Evolutionary conservation across 495 filamentous ascomycete genomes (phyloP), one percentile per base, ranked within the genome.

Genomic region (Aspergillus leporis): DNA sequence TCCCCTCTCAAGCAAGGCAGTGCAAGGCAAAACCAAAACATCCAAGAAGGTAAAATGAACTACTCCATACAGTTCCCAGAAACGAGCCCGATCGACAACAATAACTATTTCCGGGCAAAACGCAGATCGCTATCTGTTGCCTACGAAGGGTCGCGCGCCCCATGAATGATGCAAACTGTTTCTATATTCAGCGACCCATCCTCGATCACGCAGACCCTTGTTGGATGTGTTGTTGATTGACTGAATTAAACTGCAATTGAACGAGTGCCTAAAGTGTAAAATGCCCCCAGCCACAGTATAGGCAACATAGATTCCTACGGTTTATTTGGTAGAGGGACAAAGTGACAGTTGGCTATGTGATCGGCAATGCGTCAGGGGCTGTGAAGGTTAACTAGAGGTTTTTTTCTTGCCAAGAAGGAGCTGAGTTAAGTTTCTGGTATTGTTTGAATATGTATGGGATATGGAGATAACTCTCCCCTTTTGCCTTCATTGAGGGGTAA

Each of bases 81-180:
- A 36, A 51, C 49, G 49, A 51, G 49, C 7, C 30, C 30, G 32
- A 21, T 32, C 25, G 32, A n/a, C 28, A 23, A 1, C 48, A 19
- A 51, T 8, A 3, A 49, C 21, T 49, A n/a, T n/a, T n/a, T n/a
- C n/a, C n/a, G 21, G 36, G 16, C 9, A n/a, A n/a, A n/a, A 40
- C 12, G 43, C 43, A 22, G 43, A 47, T 47, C 43, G 43, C 43
- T 23, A 47, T 47, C 43, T 47, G 21, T n/a, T 7, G 16, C 81
- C 84, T 23, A 84, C 84, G 60, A 63, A 56, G 2, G 66, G 61
- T 2, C 71, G 73, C 18, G 62, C 61, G 13, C 69, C 51, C 41
- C 5, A 5, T 14, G 5, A 5, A 19, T 45, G 6, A 45, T 21
- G 41, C n/a, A n/a, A 21, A 8, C 69, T 61, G 36, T 72, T 56